Evolutionary conservation across 208 protist species (phyloP).

Genomic region (Acanthamoeba castellanii): DNA sequence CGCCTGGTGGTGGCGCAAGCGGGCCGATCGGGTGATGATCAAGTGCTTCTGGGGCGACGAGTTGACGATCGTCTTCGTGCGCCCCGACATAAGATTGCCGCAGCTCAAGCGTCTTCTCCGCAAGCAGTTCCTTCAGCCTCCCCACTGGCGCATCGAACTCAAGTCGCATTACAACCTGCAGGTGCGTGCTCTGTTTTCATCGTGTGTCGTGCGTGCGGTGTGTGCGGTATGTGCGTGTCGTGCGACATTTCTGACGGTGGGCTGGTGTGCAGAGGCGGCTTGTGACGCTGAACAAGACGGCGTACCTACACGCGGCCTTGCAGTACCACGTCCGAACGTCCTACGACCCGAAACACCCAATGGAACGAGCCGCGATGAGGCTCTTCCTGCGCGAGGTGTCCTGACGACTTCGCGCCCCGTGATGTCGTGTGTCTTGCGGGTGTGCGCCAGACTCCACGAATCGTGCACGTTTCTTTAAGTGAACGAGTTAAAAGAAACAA

Average conservation of each 20-base stretch:
- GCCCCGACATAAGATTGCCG: not conserved
- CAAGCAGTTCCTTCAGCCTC: not conserved
- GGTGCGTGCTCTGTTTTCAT: not conserved
- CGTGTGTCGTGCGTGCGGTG: not conserved
- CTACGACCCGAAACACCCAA: not conserved
- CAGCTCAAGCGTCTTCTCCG: not conserved
- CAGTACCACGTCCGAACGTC: not conserved
- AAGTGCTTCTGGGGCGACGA: conserved; percentile 30
- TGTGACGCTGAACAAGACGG: conserved; percentile 30
- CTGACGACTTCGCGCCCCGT: not conserved
- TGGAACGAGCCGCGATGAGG: conserved; percentile 37
- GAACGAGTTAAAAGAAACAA: not conserved
- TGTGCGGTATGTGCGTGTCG: not conserved
- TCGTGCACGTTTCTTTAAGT: not conserved
- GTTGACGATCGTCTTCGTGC: not conserved
- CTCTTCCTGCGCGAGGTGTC: conserved; percentile 1
- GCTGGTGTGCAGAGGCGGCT: not conserved
- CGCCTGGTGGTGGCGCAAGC: not conserved
- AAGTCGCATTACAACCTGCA: conserved; percentile 8
- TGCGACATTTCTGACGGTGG: not conserved
- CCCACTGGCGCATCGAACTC: not conserved
- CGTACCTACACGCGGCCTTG: not conserved
- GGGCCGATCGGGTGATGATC: not conserved
- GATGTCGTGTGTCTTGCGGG: too few species aligned
- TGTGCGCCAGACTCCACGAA: not conserved